A percentile compares a stretch with the other conserved stretches of the same genome.
Conservation (phyloP, 1,284 basidiomycete genomes). For the Boletellus deceptivus region DNA sequence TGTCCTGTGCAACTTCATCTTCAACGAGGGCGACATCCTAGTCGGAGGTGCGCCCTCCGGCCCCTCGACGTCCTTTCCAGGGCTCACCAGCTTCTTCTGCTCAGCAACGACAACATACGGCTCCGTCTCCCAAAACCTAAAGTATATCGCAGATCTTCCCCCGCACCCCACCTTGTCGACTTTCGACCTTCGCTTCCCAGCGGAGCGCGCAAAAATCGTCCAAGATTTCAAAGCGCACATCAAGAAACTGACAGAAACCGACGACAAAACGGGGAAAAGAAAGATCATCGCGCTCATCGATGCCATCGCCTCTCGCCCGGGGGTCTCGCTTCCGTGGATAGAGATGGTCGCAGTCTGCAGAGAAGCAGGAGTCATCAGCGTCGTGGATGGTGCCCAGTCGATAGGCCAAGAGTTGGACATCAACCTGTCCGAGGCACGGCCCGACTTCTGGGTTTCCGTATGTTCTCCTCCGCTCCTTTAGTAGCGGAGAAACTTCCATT, state of each 20-base stretch:
- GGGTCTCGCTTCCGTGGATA: conserved; percentile 77
- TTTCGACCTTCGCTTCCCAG: conserved; percentile 63
- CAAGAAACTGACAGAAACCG: conserved; percentile 17
- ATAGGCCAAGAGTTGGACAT: conserved; percentile 68
- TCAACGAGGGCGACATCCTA: conserved; percentile 47
- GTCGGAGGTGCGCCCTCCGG: conserved; percentile 33
- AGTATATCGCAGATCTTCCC: conserved; percentile 58
- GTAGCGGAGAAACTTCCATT: background rate
- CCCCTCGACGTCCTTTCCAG: background rate
- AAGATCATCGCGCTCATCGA: conserved; percentile 78
- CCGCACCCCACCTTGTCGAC: conserved; percentile 52
- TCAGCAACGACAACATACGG: conserved; percentile 69
- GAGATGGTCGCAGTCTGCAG: conserved; percentile 69
- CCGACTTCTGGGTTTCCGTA: conserved; percentile 83
- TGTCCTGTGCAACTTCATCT: conserved; percentile 58
- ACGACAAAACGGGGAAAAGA: conserved; percentile 29
- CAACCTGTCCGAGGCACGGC: conserved; percentile 55
- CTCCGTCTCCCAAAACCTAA: conserved; percentile 55
- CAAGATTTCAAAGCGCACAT: conserved; percentile 49
- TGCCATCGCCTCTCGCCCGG: conserved; percentile 69
- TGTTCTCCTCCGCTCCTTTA: conserved; percentile 20
- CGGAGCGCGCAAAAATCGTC: conserved; percentile 59
- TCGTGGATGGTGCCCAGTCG: conserved; percentile 85
- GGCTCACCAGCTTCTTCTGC: background rate
- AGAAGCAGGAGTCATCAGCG: conserved; percentile 63